Conservation (phyloP, 495 filamentous ascomycete species). For the Penicillium robsamsonii region DNA sequence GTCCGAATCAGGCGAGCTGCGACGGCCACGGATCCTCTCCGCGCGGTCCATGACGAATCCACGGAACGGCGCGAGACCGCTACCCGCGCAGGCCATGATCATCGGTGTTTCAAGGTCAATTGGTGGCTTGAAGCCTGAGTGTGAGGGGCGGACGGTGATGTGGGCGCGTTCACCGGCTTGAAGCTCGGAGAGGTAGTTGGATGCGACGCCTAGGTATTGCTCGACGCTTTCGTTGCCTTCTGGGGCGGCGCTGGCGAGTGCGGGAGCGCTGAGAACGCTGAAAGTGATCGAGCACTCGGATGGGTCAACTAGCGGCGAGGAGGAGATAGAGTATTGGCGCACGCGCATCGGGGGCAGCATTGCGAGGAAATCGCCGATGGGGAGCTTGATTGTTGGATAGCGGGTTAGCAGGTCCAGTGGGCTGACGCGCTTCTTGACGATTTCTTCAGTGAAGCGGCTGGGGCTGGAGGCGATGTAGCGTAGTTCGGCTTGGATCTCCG, state of each 20-base stretch:
- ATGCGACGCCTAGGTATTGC: conserved; percentile 56
- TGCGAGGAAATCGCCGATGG: conserved; percentile 61
- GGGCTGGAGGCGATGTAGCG: conserved; percentile 34
- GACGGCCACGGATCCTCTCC: conserved; percentile 50
- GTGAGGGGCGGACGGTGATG: conserved; percentile 55
- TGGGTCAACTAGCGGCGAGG: conserved; percentile 62
- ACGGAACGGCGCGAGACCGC: conserved; percentile 65
- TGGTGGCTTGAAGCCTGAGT: conserved; percentile 67
- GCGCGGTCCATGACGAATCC: conserved; percentile 70
- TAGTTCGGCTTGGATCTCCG: conserved; percentile 30
- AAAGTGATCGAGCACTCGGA: conserved; percentile 64
- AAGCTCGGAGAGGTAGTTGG: conserved; percentile 57
- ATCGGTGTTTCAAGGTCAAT: conserved; percentile 59
- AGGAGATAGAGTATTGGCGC: conserved; percentile 78
- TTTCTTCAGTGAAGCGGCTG: conserved; percentile 48
- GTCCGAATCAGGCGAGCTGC: conserved; percentile 17
- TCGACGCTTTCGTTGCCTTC: conserved; percentile 31
- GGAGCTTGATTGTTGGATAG: conserved; percentile 53
- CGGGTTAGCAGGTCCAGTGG: conserved; percentile 63
- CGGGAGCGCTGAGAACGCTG: conserved; percentile 57
- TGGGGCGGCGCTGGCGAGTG: conserved; percentile 35
- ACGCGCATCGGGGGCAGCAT: conserved; percentile 73
- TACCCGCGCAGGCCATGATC: conserved; percentile 60
- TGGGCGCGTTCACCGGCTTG: conserved; percentile 58
- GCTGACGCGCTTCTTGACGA: conserved; percentile 57